A percentile compares a stretch with the other conserved stretches of the same genome.
These are phyloP conservation scores for Aspergillus bombycis DNA, from an alignment of 2,329 filamentous ascomycete genomes.

Conservation along the genomic window DNA sequence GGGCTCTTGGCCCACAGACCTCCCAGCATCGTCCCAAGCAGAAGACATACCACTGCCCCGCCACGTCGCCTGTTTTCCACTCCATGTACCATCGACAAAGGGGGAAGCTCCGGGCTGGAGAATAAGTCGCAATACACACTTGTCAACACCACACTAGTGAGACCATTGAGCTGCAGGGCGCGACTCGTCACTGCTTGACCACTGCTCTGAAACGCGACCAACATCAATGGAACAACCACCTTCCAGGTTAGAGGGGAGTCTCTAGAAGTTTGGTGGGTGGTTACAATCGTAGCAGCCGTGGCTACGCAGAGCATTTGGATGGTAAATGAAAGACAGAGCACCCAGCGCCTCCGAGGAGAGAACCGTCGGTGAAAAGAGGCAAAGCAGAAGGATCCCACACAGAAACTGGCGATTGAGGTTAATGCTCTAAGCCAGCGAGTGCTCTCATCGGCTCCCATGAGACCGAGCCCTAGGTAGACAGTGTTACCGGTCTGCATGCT, in stretches of 20 bases:
- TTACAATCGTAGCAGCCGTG: slow-evolving; percentile 59
- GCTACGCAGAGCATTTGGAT: slow-evolving; percentile 56
- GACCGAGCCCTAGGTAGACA: slow-evolving; percentile 74
- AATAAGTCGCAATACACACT: slow-evolving; percentile 82
- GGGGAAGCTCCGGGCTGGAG: slow-evolving; percentile 62
- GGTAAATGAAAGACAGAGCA: slow-evolving; percentile 54
- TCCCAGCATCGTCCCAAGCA: slow-evolving; percentile 58
- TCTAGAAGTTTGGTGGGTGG: slow-evolving; percentile 49
- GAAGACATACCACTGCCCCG: slow-evolving; percentile 54
- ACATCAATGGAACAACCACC: slow-evolving; percentile 67
- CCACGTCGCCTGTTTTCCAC: slow-evolving; percentile 57
- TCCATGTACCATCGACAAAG: slow-evolving; percentile 21
- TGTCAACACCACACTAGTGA: slow-evolving; percentile 79
- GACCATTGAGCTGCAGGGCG: slow-evolving; percentile 67
- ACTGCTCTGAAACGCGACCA: slow-evolving; percentile 76
- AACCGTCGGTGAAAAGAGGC: slow-evolving; percentile 66
- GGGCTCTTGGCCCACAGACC: slow-evolving; percentile 58
- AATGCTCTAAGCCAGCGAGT: slow-evolving; percentile 71
- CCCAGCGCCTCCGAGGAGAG: slow-evolving; percentile 47
- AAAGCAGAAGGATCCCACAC: slow-evolving; percentile 72
- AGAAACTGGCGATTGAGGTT: slow-evolving; percentile 72
- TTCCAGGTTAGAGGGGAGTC: slow-evolving; percentile 54
- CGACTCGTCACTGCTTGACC: slow-evolving; percentile 77
- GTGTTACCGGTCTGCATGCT: slow-evolving; percentile 89
- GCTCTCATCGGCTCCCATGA: slow-evolving; percentile 57